phyloP scores from a whole-genome alignment of 2,329 filamentous ascomycete genomes.

The Paraconiothyrium brasiliense region DNA sequence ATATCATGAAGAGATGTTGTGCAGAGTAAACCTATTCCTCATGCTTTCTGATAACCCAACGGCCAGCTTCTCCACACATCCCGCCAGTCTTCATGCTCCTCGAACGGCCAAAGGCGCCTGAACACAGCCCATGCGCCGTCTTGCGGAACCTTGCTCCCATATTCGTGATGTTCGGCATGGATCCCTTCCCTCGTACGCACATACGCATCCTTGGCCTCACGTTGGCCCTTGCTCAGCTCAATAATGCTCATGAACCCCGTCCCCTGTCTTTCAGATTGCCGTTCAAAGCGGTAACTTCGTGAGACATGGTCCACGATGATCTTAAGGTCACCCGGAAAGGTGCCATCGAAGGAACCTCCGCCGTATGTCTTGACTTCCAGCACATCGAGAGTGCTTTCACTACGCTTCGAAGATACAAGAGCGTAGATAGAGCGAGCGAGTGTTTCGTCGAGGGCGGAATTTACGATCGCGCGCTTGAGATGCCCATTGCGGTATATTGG shows the following conservation, averaged over 20 bases:
- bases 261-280: background rate
- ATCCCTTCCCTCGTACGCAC: background rate
- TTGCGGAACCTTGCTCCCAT: background rate
- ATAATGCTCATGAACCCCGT: background rate
- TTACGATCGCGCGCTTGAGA: conserved; percentile 11
- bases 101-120: background rate
- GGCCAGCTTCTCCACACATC: conserved; percentile 5
- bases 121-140: background rate
- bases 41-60: background rate
- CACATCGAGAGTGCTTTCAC: background rate
- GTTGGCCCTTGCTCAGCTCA: background rate
- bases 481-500: conserved; percentile 10
- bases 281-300: background rate
- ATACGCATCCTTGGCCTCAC: background rate
- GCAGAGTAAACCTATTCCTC: too few species aligned
- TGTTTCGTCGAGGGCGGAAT: conserved; percentile 11
- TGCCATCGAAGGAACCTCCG: conserved; percentile 1
- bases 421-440: conserved; percentile 4
- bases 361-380: conserved; percentile 5
- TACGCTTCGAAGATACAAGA: background rate
- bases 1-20: conserved; percentile 27
- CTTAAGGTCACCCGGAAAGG: background rate
- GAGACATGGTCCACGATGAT: conserved; percentile 5
- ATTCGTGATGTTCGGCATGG: background rate
- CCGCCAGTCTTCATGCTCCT: conserved; percentile 4